Conservation (phyloP, 2,329 filamentous ascomycete genomes). For the Talaromyces sp. region DNA sequence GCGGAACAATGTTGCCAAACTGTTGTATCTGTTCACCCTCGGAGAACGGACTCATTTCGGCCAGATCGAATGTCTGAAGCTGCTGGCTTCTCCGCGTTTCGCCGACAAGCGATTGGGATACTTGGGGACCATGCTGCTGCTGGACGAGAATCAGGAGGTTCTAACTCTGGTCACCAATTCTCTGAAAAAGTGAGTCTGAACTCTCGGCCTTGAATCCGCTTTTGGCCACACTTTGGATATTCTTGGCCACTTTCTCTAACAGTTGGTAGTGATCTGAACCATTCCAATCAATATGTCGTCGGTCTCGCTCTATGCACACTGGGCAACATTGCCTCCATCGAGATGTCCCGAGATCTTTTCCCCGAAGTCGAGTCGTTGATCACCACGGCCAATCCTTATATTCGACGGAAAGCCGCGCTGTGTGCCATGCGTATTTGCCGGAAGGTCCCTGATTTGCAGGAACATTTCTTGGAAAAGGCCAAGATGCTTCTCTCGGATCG, state of each 20-base stretch:
- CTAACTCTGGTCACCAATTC: constrained; percentile 96
- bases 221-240: neutral
- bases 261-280: constrained; percentile 72
- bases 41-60: constrained; percentile 97
- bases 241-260: constrained; percentile 30
- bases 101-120: constrained; percentile 96
- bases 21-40: constrained; percentile 95
- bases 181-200: constrained; percentile 73
- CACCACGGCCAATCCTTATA: constrained; percentile 95
- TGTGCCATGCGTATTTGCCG: constrained; percentile 98
- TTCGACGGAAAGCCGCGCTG: constrained; percentile 91
- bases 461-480: constrained; percentile 94
- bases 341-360: constrained; percentile 97
- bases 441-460: constrained; percentile 94
- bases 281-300: constrained; percentile 97
- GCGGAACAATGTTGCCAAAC: constrained; percentile 97
- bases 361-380: constrained; percentile 89
- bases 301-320: constrained; percentile 93
- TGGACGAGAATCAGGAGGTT: constrained; percentile 98
- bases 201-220: neutral
- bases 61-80: constrained; percentile 97
- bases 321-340: constrained; percentile 93
- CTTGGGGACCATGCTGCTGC: constrained; percentile 86
- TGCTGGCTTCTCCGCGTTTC: constrained; percentile 92
- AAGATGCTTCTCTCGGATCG: constrained; percentile 81